A percentile compares a stretch with the other conserved stretches of the same genome.
Conservation (phyloP, 2,329 filamentous ascomycete species). For the Colletotrichum sp. region DNA sequence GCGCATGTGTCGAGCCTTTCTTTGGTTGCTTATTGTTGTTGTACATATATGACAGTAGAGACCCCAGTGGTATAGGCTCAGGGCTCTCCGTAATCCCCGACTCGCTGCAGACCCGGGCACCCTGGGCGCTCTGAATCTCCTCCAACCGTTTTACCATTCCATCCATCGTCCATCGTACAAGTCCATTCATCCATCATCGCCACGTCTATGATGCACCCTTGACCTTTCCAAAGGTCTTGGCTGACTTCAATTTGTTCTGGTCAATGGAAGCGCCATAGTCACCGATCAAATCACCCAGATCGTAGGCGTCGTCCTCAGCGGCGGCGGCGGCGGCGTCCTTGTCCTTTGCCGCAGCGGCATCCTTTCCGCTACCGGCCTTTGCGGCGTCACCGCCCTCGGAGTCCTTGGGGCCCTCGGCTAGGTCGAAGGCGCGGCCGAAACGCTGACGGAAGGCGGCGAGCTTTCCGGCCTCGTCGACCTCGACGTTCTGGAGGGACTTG, state of each 20-base stretch:
- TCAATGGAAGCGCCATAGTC: slow-evolving; percentile 45
- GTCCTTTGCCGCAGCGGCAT: slow-evolving; percentile 28
- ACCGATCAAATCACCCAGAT: slow-evolving; percentile 57
- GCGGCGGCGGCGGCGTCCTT: slow-evolving; percentile 5
- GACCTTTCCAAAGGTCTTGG: slow-evolving; percentile 37
- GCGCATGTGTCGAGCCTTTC: slow-evolving; percentile 3
- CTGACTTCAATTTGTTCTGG: slow-evolving; percentile 36
- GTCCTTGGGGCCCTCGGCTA: slow-evolving; percentile 37
- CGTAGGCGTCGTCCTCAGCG: slow-evolving; percentile 28
- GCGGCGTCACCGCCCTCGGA: slow-evolving; percentile 26
- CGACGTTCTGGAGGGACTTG: slow-evolving; percentile 82
- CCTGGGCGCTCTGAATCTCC: background rate
- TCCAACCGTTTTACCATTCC: background rate
- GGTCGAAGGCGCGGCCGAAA: slow-evolving; percentile 87
- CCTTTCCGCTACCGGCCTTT: background rate
- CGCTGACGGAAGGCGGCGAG: slow-evolving; percentile 84
- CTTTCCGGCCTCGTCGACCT: slow-evolving; percentile 93
- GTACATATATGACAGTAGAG: slow-evolving; percentile 27
- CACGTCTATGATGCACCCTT: slow-evolving; percentile 47
- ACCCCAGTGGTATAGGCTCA: background rate
- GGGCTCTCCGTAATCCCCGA: slow-evolving; percentile 14
- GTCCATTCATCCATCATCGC: background rate
- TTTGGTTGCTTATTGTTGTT: slow-evolving; percentile 14
- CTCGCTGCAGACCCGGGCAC: background rate
- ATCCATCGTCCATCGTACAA: slow-evolving; percentile 11